Evolutionary conservation across 139 green algal species (phyloP).

Genomic region (Chlorella sp.): DNA sequence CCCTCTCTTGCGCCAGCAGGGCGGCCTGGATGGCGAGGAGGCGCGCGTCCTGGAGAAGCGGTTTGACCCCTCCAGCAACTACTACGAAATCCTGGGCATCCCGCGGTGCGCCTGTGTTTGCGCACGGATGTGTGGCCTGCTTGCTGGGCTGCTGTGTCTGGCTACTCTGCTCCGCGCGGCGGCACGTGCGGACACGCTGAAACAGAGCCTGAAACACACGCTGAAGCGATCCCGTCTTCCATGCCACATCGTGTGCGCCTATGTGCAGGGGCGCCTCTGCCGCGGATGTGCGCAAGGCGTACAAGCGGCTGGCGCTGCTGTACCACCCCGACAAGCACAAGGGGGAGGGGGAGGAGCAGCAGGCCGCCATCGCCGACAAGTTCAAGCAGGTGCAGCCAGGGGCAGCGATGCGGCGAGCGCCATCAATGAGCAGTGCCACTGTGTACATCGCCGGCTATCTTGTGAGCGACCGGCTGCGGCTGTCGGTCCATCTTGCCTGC

Average conservation of each 20-base stretch:
- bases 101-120: conserved; percentile 7
- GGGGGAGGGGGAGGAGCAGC: conserved; percentile 22
- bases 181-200: no score
- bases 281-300: conserved; percentile 29
- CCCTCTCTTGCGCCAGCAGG: no score
- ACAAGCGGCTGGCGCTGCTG: conserved; percentile 44
- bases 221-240: no score
- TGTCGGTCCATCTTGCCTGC: neutral
- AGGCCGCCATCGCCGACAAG: conserved; percentile 43
- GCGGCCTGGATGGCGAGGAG: conserved; percentile 12
- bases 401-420: neutral
- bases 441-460: no score
- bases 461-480: no score
- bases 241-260: no score
- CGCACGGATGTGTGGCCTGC: no score
- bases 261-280: conserved; percentile 20
- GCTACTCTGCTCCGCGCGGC: no score
- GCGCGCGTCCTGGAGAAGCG: conserved; percentile 24
- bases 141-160: no score
- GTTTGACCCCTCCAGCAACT: conserved; percentile 64
- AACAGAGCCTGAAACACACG: no score
- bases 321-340: conserved; percentile 71
- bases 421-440: no score
- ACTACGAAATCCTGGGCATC: conserved; percentile 77
- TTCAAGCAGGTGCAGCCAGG: conserved; percentile 20